These are phyloP conservation scores for Plasmodium falciparum DNA, from an alignment of 169 alveolate genomes.

Conservation along the genomic window DNA sequence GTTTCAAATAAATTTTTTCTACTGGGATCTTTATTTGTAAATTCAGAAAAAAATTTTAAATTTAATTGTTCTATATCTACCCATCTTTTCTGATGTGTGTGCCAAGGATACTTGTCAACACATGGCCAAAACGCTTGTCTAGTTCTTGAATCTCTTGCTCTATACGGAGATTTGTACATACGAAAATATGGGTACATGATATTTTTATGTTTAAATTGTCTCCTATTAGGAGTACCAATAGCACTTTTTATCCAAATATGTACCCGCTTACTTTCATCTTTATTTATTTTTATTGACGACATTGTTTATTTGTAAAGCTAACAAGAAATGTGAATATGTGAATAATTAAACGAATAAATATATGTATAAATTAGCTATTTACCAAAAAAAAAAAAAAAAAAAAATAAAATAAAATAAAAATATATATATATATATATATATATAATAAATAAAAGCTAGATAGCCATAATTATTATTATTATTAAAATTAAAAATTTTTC, in stretches of 20 bases:
- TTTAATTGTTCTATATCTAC: conserved; percentile 74
- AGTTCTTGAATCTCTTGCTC: conserved; percentile 85
- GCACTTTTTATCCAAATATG: conserved; percentile 73
- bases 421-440: no score
- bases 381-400: no score
- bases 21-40: conserved; percentile 60
- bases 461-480: no score
- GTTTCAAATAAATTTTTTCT: conserved; percentile 80
- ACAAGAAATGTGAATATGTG: no score
- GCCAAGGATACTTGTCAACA: conserved; percentile 88
- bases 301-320: background rate
- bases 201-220: conserved; percentile 76
- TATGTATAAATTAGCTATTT: no score
- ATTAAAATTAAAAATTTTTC: no score
- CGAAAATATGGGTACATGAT: conserved; percentile 85
- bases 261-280: conserved; percentile 65
- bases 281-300: conserved; percentile 67
- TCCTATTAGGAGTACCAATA: conserved; percentile 74
- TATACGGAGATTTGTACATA: conserved; percentile 84
- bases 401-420: no score
- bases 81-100: conserved; percentile 86
- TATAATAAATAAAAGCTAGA: no score
- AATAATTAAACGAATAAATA: no score
- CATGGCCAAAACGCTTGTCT: conserved; percentile 84
- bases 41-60: conserved; percentile 82